Conservation (phyloP, 345 rosid species). For the Punica granatum region DNA sequence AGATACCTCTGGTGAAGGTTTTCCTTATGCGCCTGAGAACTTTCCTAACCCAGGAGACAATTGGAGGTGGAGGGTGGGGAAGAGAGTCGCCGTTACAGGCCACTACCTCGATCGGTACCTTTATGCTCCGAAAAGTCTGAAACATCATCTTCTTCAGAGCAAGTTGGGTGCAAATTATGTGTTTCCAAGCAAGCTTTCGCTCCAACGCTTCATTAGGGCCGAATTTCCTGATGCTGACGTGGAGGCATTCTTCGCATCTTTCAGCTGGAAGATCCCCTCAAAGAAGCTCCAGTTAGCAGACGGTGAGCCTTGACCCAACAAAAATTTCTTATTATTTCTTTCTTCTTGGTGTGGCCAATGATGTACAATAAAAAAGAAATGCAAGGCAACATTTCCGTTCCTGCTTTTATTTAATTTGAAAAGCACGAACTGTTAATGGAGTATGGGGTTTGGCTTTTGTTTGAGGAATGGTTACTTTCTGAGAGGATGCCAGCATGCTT, state of each 20-base stretch:
- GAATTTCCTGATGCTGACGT: constrained; percentile 44
- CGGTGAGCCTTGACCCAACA: constrained; percentile 27
- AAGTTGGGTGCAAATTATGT: constrained; percentile 16
- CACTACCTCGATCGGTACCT: constrained; percentile 52
- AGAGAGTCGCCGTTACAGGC: constrained; percentile 37
- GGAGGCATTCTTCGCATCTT: constrained; percentile 52
- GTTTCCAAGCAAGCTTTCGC: constrained; percentile 53
- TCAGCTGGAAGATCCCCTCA: constrained; percentile 62
- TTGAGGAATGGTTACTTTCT: not conserved
- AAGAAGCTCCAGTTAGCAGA: constrained; percentile 16
- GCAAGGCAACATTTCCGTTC: no score
- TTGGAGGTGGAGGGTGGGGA: constrained; percentile 89
- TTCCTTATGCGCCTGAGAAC: constrained; percentile 74
- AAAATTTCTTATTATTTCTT: no score
- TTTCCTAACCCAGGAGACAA: constrained; percentile 70
- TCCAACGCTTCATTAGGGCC: constrained; percentile 26
- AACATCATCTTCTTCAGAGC: constrained; percentile 4
- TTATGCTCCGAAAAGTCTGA: constrained; percentile 53
- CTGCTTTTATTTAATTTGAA: no score
- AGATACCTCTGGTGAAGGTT: constrained; percentile 51
- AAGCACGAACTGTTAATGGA: no score
- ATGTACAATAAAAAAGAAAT: no score
- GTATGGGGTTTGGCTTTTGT: no score
- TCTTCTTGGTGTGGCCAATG: no score
- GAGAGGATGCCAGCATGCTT: not conserved